Percentiles rank a stretch among this genome's conserved stretches.
These are phyloP conservation scores for Colletotrichum lindemuthianum DNA, from an alignment of 2,329 filamentous ascomycete species.

Conservation along the genomic window DNA sequence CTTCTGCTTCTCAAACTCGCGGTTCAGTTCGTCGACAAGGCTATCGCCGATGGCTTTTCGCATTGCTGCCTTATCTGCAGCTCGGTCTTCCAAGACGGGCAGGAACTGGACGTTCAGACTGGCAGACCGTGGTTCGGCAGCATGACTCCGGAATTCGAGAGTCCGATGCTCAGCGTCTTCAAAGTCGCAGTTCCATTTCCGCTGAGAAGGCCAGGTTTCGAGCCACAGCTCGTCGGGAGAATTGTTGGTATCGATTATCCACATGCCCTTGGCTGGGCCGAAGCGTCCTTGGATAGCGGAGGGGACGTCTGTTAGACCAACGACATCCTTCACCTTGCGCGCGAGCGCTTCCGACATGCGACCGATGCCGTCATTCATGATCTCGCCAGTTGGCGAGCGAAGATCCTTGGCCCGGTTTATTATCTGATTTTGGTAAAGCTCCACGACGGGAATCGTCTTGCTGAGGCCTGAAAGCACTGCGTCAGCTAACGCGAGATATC, in stretches of 20 bases:
- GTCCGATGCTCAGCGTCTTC: constrained; percentile 63
- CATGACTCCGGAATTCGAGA: constrained; percentile 69
- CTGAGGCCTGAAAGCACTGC: constrained; percentile 56
- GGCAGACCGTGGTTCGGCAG: constrained; percentile 59
- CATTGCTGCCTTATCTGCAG: constrained; percentile 57
- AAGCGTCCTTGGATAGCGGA: constrained; percentile 76
- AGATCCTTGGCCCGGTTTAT: constrained; percentile 49
- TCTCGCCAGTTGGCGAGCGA: constrained; percentile 49
- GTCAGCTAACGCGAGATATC: constrained; percentile 3
- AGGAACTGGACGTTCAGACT: constrained; percentile 75
- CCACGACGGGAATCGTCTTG: constrained; percentile 57
- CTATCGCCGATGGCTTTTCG: constrained; percentile 57
- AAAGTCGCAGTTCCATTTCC: constrained; percentile 71
- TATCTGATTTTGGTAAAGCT: constrained; percentile 60
- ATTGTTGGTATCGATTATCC: constrained; percentile 69
- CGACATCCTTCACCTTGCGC: constrained; percentile 56
- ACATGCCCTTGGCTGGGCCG: constrained; percentile 79
- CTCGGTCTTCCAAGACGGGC: constrained; percentile 71
- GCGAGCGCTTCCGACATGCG: constrained; percentile 71
- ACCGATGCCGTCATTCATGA: constrained; percentile 76
- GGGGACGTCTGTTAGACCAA: constrained; percentile 66
- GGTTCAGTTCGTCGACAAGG: constrained; percentile 59
- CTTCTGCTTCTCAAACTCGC: constrained; percentile 63
- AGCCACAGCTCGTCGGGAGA: constrained; percentile 68
- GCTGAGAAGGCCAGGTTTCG: constrained; percentile 72